Evolutionary conservation across 495 filamentous ascomycete species (phyloP).

Genomic region (Tetracladium setigerum): DNA sequence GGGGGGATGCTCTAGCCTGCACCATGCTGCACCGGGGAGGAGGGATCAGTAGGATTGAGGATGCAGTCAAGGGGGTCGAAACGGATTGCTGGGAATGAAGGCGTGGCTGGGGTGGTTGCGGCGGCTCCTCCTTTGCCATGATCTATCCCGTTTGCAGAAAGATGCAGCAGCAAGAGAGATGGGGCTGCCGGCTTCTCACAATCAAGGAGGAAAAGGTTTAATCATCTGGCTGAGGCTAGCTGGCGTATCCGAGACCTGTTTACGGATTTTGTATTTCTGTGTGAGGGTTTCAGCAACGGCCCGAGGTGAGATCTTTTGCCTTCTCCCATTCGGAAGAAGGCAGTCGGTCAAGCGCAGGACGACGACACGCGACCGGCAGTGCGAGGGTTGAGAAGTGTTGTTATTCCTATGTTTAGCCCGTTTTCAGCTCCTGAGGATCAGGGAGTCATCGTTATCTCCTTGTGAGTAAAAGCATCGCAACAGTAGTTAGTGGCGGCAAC

Average conservation of each 20-base stretch:
- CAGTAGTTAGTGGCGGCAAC: too few relatives aligned
- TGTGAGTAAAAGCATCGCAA: too few relatives aligned
- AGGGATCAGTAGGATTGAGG: background rate
- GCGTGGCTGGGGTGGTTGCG: background rate
- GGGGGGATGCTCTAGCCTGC: background rate
- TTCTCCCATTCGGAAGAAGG: too few relatives aligned
- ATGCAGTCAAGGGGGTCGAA: constrained; percentile 4
- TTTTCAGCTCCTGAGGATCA: too few relatives aligned
- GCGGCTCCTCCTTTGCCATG: background rate
- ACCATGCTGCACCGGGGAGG: background rate
- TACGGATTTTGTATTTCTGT: background rate
- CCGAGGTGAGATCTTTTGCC: too few relatives aligned
- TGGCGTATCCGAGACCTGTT: background rate
- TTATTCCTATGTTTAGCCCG: too few relatives aligned
- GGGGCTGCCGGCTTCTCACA: background rate
- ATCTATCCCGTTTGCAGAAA: background rate
- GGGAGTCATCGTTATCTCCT: too few relatives aligned
- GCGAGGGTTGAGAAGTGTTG: too few relatives aligned
- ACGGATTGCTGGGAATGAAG: constrained; percentile 15
- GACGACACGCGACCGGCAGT: too few relatives aligned
- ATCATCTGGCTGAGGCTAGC: background rate
- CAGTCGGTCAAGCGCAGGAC: too few relatives aligned
- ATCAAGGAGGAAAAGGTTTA: background rate
- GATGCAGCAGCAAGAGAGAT: background rate
- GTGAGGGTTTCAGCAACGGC: background rate